Evolutionary conservation across 352 stramenopile species (phyloP), one percentile per base, ranked within the genome.

Genomic region (Phytopythium cucurbitacearum): DNA sequence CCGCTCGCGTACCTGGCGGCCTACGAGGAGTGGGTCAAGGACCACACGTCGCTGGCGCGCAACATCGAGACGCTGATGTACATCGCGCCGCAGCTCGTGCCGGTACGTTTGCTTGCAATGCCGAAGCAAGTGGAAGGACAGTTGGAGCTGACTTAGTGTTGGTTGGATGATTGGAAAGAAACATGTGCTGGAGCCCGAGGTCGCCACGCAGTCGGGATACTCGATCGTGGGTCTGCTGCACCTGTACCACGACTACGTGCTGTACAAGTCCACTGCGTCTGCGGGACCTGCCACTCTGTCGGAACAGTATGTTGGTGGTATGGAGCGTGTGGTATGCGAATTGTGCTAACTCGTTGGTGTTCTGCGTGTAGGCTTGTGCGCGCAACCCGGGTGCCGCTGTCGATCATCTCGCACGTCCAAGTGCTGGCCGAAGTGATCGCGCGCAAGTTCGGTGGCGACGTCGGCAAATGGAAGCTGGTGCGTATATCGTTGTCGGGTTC

Each of bases 11-110:
- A 28, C 13, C 48, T 89, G 4, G 56, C 48, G 32, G 51, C 63
- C 7, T 94, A 94, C 64, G 78, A 92, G 40, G 48, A 57, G 36
- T 94, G 80, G 80, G 81, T 92, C 43, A 56, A 67, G 6, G 73
- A 51, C 48, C 67, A 91, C 61, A 59, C 80, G 36, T 68, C 67
- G 6, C 49, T 89, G 40, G 84, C 81, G 11, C 80, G 84, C 50
- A 87, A 91, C 63, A 51, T 92, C 3, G 81, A 94, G 64, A 91
- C 76, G 7, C 74, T 83, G 42, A 50, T 94, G 13, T 92, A 91
- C 51, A 69, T 94, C 45, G 78, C 71, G 16, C 84, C 81, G 28
- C 83, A 92, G 65, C 60, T 94, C 41, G 76, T 92, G 4, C 84
- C 84, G 41, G 77, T 85, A 58, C 60, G 71, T 69, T 10, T 16